Percentiles rank a stretch among this genome's conserved stretches.
Evolutionary conservation across 345 rosid genomes (phyloP).

Genomic region (Gossypium bickii): DNA sequence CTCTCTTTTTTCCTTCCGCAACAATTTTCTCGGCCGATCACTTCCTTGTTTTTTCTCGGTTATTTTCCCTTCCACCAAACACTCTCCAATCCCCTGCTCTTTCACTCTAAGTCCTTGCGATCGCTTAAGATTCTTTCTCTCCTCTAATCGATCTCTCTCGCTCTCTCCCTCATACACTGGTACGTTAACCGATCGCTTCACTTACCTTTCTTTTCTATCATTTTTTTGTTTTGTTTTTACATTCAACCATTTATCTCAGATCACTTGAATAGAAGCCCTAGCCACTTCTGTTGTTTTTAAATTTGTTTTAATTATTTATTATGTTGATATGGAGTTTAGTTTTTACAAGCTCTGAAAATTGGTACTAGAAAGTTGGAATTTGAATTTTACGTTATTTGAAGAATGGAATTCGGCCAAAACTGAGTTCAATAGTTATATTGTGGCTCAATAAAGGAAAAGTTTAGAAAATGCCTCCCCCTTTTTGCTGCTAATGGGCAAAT

Average conservation of each 20-base stretch:
- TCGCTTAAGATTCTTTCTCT: constrained; percentile 26
- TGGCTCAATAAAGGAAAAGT: neutral
- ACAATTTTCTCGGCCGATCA: constrained; percentile 29
- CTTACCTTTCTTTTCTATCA: neutral
- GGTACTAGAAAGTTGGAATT: neutral
- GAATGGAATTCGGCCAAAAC: neutral
- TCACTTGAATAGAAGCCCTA: constrained; percentile 13
- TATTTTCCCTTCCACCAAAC: constrained; percentile 32
- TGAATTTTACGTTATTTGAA: neutral
- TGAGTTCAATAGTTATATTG: constrained; percentile 9
- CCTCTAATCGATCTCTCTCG: constrained; percentile 31
- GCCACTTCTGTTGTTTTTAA: neutral
- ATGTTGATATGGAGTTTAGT: constrained; percentile 11
- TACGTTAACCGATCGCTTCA: constrained; percentile 30
- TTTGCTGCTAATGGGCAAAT: neutral
- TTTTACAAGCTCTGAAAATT: constrained; percentile 7
- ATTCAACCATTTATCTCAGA: constrained; percentile 18
- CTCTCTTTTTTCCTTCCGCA: constrained; percentile 11
- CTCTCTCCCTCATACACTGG: constrained; percentile 29
- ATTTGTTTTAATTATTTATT: neutral
- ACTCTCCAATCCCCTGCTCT: constrained; percentile 10
- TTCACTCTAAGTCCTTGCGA: constrained; percentile 22
- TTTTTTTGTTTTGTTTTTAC: neutral
- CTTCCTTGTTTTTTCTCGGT: constrained; percentile 25
- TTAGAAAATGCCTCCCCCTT: neutral